Evolutionary conservation across 169 alveolate species (phyloP).

Genomic region (Sarcocystis neurona): DNA sequence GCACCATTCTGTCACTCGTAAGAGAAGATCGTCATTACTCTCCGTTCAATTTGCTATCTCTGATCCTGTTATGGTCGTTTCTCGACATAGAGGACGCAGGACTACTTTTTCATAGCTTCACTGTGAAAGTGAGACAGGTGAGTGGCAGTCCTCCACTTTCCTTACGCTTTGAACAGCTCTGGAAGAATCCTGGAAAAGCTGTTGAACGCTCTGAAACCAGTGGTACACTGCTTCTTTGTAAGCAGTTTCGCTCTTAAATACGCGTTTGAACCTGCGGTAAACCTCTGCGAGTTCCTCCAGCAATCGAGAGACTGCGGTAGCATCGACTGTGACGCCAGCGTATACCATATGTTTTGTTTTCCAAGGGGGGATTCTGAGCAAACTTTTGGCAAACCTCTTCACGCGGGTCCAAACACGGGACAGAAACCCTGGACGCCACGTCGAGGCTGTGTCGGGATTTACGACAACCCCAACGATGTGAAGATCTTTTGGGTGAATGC

Average conservation of each 20-base stretch:
- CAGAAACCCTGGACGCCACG: background rate
- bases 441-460: background rate
- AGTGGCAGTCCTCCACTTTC: too few species aligned
- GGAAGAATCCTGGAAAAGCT: too few species aligned
- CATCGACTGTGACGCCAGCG: background rate
- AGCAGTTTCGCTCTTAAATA: constrained; percentile 2
- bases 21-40: too few species aligned
- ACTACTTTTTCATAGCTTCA: too few species aligned
- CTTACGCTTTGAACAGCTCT: too few species aligned
- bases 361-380: background rate
- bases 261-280: background rate
- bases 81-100: too few species aligned
- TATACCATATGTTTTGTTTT: background rate
- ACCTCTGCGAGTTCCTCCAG: background rate
- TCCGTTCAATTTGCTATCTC: too few species aligned
- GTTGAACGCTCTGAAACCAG: too few species aligned
- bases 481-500: background rate
- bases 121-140: too few species aligned
- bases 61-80: too few species aligned
- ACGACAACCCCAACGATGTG: background rate
- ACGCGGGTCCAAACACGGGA: background rate
- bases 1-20: too few species aligned
- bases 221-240: background rate
- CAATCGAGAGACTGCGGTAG: background rate
- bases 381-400: background rate